Evolutionary conservation across 768 basidiomycete genomes (phyloP), one percentile per base, ranked within the genome.

Genomic region (Suillus placidus): DNA sequence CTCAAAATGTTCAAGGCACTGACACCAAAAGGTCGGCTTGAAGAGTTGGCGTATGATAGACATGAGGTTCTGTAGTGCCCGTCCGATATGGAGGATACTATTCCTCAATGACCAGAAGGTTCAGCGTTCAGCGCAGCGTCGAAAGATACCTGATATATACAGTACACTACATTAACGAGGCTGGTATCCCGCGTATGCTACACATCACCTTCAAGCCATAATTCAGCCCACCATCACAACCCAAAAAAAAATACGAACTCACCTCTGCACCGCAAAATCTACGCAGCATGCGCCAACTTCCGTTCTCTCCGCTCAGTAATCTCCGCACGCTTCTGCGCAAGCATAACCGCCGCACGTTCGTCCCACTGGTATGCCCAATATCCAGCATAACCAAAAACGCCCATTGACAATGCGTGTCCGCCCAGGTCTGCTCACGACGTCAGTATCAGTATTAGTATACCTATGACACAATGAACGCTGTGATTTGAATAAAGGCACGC

Each of bases 351-450:
- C 2, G 89, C 84, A n/a, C 86, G 81, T 60, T 80, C 68, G 71
- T 93, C 91, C 84, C 89, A 90, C 43, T 77, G 76, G 72, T 90
- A 86, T 23, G 85, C 88, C 84, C 84, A 90, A 80, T 94, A 94
- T 45, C 93, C 93, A 13, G 80, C 81, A 71, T 83, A 88, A 2
- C 90, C 91, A 72, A 92, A 94, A 1, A 80, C 84, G 42, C 75
- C 86, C 82, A 91, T 89, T 37, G 90, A 83, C 68, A 91, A 77
- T 55, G 84, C 76, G 71, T 94, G 93, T 34, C 87, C 92, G 26
- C 83, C 84, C 4, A 88, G 85, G 82, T 94, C 93, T 95, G 71
- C 13, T 56, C 37, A 34, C 37, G 45, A 20, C n/a, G 23, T 56
- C 30, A 35, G 23, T 34, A 16, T 5, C 51, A 30, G 23, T 30